Evolutionary conservation across 2,329 filamentous ascomycete genomes (phyloP).

Genomic region (Penicillium oxalicum): DNA sequence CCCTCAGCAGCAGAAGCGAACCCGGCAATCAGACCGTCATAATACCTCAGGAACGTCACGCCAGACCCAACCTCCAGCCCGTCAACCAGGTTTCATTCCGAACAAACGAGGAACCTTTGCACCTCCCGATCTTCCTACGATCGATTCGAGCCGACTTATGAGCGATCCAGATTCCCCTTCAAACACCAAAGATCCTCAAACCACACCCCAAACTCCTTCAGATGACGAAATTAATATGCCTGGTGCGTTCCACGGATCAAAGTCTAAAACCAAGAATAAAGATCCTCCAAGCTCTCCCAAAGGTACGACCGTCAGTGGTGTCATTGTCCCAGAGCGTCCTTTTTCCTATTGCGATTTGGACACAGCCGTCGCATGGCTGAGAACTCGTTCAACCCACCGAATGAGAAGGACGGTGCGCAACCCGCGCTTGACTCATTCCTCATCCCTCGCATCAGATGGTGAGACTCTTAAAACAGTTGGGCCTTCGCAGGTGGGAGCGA

Average conservation of each 20-base stretch:
- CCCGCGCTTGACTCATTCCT: background rate
- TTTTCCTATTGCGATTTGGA: background rate
- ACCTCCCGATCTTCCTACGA: constrained; percentile 6
- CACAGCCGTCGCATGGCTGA: background rate
- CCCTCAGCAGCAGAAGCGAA: constrained; percentile 9
- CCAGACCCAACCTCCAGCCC: constrained; percentile 4
- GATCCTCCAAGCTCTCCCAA: background rate
- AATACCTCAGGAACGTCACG: background rate
- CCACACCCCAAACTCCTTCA: background rate
- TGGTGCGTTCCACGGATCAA: background rate
- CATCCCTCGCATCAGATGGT: too few species aligned
- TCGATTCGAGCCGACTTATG: constrained; percentile 29
- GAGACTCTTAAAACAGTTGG: background rate
- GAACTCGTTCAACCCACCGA: background rate
- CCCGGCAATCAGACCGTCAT: background rate
- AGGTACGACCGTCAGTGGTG: constrained; percentile 1
- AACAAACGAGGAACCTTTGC: constrained; percentile 24
- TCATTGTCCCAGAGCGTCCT: background rate
- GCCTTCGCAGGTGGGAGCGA: background rate
- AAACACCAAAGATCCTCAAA: constrained; percentile 2
- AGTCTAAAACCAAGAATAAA: background rate
- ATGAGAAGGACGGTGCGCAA: background rate
- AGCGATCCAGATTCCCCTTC: constrained; percentile 17
- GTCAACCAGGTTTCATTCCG: constrained; percentile 18
- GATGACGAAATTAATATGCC: too few species aligned